Evolutionary conservation across 2,329 filamentous ascomycete genomes (phyloP), one percentile per base, ranked within the genome.

Genomic region (Hawksworthiomyces lignivorus): DNA sequence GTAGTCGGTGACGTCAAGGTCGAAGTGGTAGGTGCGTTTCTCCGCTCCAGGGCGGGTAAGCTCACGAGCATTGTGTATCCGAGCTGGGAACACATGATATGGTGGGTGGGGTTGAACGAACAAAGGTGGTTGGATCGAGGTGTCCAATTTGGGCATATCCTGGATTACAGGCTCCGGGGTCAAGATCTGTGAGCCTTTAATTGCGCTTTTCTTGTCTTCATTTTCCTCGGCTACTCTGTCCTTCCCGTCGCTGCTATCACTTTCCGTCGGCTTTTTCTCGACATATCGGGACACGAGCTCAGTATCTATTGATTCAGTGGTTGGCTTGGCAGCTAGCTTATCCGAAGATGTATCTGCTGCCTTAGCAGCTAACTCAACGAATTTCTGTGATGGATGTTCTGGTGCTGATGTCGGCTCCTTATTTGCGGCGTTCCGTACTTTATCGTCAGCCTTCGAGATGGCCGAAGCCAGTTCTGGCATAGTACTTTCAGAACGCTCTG

Each of bases 11-110:
- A 98, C 84, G 55, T 98, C 92, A 33, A 98, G 78, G 55, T 97
- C 92, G 55, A 97, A 97, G 63, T 98, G 92, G 61, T 90, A 95
- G 0, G 92, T 98, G 47, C 90, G 77, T 76, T 98, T 98, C 70
- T 95, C 87, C 5, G 92, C 92, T 18, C 90, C 90, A 19, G 77
- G 71, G 58, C 79, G 84, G 11, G 92, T 98, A 58, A 98, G 68
- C 63, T 95, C 88, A 43, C 92, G 82, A 3, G 87, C 78, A 54
- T 81, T 81, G 62, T 87, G 83, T 35, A 98, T 77, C 49, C 81
- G 87, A n/a, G 90, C 89, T 1, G 88, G 84, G 63, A 85, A 94
- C 47, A 97, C 88, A 51, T 90, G 74, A 63, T 94, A 92, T 0
- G 92, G 92, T 43, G 87, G 87, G 60, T 98, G 92, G 20, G 92